Evolutionary conservation across 345 rosid species (phyloP).

Genomic region (Pseudoturritis turrita): DNA sequence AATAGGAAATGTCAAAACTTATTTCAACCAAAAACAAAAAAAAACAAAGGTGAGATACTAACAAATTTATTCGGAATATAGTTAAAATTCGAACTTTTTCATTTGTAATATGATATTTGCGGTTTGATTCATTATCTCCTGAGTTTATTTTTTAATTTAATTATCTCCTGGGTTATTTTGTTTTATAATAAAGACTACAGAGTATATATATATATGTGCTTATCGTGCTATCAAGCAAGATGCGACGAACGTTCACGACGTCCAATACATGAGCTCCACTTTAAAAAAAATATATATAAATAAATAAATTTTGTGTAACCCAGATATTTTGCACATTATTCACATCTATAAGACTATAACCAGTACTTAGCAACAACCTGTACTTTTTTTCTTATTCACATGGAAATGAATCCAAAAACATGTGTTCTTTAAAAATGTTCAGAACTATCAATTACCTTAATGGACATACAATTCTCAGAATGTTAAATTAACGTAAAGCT

Average conservation of each 20-base stretch:
- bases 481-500: not conserved
- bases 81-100: too few relatives aligned
- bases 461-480: not conserved
- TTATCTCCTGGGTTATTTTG: not conserved
- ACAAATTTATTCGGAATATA: not conserved
- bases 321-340: not conserved
- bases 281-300: not conserved
- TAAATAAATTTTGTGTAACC: not conserved
- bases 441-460: not conserved
- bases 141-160: too few relatives aligned
- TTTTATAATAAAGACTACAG: not conserved
- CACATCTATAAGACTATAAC: not conserved
- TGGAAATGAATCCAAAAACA: not conserved
- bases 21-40: too few relatives aligned
- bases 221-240: slow-evolving; percentile 33
- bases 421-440: not conserved
- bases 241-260: slow-evolving; percentile 19
- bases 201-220: not conserved
- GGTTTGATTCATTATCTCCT: not conserved
- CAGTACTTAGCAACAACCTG: not conserved
- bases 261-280: slow-evolving; percentile 29
- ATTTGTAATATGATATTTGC: not conserved
- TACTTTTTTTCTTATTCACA: not conserved
- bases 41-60: not conserved
- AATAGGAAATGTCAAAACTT: slow-evolving; percentile 5